These are phyloP conservation scores for Begonia fuchsioides DNA, from an alignment of 306 rosid genomes.

Conservation along the genomic window DNA sequence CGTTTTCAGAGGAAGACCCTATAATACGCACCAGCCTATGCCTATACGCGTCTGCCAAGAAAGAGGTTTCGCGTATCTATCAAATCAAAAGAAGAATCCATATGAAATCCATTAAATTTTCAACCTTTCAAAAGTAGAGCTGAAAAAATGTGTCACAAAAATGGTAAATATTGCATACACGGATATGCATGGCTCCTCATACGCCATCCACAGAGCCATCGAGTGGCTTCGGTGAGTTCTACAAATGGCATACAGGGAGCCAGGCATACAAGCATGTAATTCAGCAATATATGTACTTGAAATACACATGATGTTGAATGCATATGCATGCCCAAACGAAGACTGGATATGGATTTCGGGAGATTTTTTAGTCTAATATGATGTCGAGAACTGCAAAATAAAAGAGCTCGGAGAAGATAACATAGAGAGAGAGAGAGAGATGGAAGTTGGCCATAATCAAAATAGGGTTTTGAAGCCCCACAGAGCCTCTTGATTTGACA, in stretches of 20 bases:
- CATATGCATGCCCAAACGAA: no score
- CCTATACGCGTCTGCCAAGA: no score
- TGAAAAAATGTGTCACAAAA: neutral
- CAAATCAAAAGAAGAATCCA: no score
- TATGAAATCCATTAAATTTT: no score
- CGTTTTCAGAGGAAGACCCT: no score
- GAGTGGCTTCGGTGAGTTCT: constrained; percentile 12
- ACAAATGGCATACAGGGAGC: constrained; percentile 23
- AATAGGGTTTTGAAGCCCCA: constrained; percentile 4
- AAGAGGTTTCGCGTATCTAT: no score
- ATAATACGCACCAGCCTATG: no score
- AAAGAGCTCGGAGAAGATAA: neutral
- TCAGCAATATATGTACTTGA: neutral
- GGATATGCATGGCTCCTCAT: constrained; percentile 20
- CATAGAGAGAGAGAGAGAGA: neutral
- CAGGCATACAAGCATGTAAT: constrained; percentile 8
- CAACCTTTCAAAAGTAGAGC: neutral
- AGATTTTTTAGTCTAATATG: neutral
- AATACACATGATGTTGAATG: no score
- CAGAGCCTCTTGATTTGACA: neutral
- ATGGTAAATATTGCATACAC: neutral
- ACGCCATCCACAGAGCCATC: constrained; percentile 18
- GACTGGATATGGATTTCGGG: neutral
- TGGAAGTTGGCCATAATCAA: constrained; percentile 6
- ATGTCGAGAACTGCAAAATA: no score